Evolutionary conservation across 2,329 filamentous ascomycete species (phyloP).

Genomic region (Colletotrichum shisoi): DNA sequence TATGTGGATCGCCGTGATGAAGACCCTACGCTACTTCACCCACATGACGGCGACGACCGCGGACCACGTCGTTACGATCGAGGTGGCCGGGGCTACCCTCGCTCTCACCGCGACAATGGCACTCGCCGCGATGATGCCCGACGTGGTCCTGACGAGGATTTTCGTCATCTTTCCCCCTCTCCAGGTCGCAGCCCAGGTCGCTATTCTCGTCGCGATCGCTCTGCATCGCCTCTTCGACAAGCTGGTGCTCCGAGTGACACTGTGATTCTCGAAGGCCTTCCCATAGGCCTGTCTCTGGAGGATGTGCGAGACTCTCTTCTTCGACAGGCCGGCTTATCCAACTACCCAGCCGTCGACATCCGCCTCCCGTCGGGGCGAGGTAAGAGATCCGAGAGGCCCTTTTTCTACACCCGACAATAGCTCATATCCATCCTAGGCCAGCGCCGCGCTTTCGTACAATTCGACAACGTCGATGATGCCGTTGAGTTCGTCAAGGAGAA

Average conservation of each 20-base stretch:
- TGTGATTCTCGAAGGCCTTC: constrained; percentile 64
- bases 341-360: constrained; percentile 52
- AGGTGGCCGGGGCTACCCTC: constrained; percentile 34
- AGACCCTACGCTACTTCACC: constrained; percentile 50
- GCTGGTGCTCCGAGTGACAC: constrained; percentile 58
- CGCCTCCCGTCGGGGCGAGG: constrained; percentile 47
- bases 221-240: constrained; percentile 46
- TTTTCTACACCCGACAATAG: background rate
- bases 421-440: constrained; percentile 45
- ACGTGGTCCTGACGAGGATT: constrained; percentile 37
- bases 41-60: constrained; percentile 48
- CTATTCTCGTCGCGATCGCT: constrained; percentile 39
- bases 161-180: constrained; percentile 33
- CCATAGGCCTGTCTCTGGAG: constrained; percentile 57
- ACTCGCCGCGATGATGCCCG: constrained; percentile 38
- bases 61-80: constrained; percentile 41
- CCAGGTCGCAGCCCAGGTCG: constrained; percentile 37
- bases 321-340: constrained; percentile 47
- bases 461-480: constrained; percentile 52
- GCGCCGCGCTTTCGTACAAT: constrained; percentile 54
- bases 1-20: constrained; percentile 44
- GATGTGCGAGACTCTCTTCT: constrained; percentile 58
- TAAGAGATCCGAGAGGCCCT: background rate
- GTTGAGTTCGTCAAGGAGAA: constrained; percentile 54
- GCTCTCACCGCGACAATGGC: constrained; percentile 36